These are phyloP conservation scores for Leccinum rimulosum DNA, from an alignment of 768 basidiomycete species.

Conservation along the genomic window DNA sequence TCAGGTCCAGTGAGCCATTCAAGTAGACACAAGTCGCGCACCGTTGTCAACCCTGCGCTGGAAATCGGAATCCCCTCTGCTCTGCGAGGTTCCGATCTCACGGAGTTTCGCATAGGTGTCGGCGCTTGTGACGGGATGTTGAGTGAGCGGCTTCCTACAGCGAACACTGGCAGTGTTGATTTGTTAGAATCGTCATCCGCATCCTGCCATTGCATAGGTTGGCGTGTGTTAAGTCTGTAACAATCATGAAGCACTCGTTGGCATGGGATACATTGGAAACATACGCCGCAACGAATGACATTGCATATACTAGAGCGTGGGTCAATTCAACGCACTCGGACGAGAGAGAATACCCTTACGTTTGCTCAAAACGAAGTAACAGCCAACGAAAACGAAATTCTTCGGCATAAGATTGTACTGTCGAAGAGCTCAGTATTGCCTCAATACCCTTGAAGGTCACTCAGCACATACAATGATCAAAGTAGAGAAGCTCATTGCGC, in stretches of 20 bases:
- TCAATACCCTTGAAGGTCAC: not conserved
- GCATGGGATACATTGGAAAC: conserved; percentile 15
- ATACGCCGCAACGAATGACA: conserved; percentile 64
- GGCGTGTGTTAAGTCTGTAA: conserved; percentile 58
- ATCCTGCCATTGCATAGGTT: conserved; percentile 49
- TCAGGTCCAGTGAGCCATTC: not conserved
- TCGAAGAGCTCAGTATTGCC: not conserved
- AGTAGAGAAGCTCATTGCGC: conserved; percentile 41
- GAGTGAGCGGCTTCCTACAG: not conserved
- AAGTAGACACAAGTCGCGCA: not conserved
- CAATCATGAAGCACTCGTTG: conserved; percentile 9
- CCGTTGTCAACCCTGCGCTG: conserved; percentile 3
- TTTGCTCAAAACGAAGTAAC: conserved; percentile 67
- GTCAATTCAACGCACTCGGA: conserved; percentile 1
- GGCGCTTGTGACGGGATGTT: conserved; percentile 5
- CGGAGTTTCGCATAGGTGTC: not conserved
- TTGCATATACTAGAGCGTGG: conserved; percentile 48
- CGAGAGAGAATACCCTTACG: conserved; percentile 38
- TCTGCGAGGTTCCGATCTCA: not conserved
- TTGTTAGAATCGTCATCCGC: conserved; percentile 40
- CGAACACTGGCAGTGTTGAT: not conserved
- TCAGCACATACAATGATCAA: conserved; percentile 49
- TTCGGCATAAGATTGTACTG: conserved; percentile 55
- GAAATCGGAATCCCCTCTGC: conserved; percentile 5
- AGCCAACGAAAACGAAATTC: conserved; percentile 59